These are phyloP conservation scores for Cutaneotrichosporon sp. DNA, from an alignment of 1,284 basidiomycete species.

Conservation along the genomic window DNA sequence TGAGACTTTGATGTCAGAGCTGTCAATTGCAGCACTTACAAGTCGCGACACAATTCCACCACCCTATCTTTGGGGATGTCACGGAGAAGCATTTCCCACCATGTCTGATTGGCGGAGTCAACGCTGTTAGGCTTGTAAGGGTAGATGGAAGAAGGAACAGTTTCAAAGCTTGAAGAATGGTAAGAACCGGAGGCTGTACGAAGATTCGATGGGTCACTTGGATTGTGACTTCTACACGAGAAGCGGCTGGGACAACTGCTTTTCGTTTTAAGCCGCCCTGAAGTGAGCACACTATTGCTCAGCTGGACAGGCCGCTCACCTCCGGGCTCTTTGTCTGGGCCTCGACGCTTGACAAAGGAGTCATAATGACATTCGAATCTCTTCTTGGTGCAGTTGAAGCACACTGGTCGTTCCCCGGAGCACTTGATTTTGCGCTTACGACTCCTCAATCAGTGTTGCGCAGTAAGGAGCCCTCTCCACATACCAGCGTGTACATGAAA, in stretches of 20 bases:
- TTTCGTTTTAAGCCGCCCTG: conserved; percentile 12
- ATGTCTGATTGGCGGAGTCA: not conserved
- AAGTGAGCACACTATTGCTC: too few species aligned
- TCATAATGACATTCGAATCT: conserved; percentile 18
- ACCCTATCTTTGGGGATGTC: not conserved
- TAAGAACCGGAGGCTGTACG: too few species aligned
- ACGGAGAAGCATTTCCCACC: conserved; percentile 6
- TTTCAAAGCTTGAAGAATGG: too few species aligned
- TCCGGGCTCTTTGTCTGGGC: conserved; percentile 25
- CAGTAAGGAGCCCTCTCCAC: not conserved
- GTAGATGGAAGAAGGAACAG: too few species aligned
- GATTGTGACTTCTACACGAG: not conserved
- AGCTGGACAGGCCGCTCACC: conserved; percentile 7
- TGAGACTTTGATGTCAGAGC: conserved; percentile 12
- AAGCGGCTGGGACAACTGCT: conserved; percentile 3
- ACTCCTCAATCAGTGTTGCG: conserved; percentile 10
- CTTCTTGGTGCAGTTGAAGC: conserved; percentile 19
- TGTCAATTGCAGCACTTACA: not conserved
- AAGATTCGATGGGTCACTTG: too few species aligned
- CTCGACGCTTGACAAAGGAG: conserved; percentile 12
- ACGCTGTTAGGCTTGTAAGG: not conserved
- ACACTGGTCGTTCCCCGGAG: conserved; percentile 16
- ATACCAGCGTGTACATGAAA: conserved; percentile 17
- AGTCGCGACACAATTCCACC: not conserved
- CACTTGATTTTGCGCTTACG: conserved; percentile 23